Percentiles rank a stretch among this genome's conserved stretches.
phyloP scores from a whole-genome alignment of 495 filamentous ascomycete genomes.

The Trichoderma erinaceum region DNA sequence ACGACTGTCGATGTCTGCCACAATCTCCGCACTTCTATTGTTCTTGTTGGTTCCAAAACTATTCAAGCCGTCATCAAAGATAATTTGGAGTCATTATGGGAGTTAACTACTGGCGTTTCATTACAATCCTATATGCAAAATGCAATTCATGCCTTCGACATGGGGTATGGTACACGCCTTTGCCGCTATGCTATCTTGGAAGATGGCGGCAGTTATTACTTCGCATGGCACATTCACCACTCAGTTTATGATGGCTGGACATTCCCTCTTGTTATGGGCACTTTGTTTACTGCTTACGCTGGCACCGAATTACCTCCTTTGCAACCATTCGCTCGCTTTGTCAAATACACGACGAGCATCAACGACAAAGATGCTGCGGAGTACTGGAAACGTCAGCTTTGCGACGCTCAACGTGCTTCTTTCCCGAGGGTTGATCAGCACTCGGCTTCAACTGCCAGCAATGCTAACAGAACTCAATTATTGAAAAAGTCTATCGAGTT shows the following conservation, averaged over 20 bases:
- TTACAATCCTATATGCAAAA: background rate
- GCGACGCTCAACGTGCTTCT: slow-evolving; percentile 26
- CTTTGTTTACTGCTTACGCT: slow-evolving; percentile 1
- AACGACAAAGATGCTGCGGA: background rate
- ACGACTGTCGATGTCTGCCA: slow-evolving; percentile 48
- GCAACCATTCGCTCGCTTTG: slow-evolving; percentile 8
- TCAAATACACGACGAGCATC: slow-evolving; percentile 9
- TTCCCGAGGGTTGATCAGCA: slow-evolving; percentile 7
- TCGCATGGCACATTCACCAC: slow-evolving; percentile 44
- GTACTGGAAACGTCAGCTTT: slow-evolving; percentile 20
- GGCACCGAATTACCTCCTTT: slow-evolving; percentile 9
- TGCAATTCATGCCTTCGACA: background rate
- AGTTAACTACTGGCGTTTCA: slow-evolving; percentile 13
- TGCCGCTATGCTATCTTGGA: slow-evolving; percentile 24
- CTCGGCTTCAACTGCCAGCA: background rate
- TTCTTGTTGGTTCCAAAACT: slow-evolving; percentile 21
- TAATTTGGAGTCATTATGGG: slow-evolving; percentile 13
- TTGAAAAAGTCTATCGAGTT: slow-evolving; percentile 14
- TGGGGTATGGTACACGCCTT: slow-evolving; percentile 20
- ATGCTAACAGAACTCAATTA: background rate
- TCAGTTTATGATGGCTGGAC: slow-evolving; percentile 11
- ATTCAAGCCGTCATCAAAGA: slow-evolving; percentile 24
- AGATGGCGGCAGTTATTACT: slow-evolving; percentile 22
- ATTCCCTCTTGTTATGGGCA: background rate
- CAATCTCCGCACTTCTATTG: slow-evolving; percentile 64